These are phyloP conservation scores for Blastobotrys proliferans DNA, from an alignment of 1,139 yeast genomes.

Conservation along the genomic window DNA sequence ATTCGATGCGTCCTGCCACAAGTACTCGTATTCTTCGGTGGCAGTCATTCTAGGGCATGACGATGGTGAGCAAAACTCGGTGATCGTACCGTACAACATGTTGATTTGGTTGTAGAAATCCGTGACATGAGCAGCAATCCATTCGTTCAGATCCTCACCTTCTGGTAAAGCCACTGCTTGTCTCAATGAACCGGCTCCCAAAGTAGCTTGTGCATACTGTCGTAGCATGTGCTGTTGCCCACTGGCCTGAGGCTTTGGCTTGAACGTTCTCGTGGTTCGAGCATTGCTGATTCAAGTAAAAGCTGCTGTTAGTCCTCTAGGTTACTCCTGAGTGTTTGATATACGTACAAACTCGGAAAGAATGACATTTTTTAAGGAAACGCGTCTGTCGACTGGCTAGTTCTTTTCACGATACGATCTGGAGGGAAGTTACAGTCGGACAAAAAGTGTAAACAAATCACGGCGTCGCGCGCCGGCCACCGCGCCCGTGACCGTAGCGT, in stretches of 20 bases:
- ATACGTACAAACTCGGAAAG: constrained; percentile 23
- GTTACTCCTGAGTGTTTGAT: not conserved
- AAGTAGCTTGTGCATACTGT: constrained; percentile 86
- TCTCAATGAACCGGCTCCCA: constrained; percentile 85
- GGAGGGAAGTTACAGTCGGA: too few species aligned
- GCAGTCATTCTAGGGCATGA: constrained; percentile 97
- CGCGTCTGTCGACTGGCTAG: too few species aligned
- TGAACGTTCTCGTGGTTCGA: constrained; percentile 29
- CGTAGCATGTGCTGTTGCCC: constrained; percentile 40
- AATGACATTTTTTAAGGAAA: constrained; percentile 21
- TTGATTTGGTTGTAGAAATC: constrained; percentile 89
- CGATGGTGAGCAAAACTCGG: constrained; percentile 90
- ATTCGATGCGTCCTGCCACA: constrained; percentile 74
- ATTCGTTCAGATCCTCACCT: constrained; percentile 88
- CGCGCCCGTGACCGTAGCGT: too few species aligned
- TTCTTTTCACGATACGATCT: too few species aligned
- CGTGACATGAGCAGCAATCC: constrained; percentile 86
- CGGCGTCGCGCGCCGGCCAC: too few species aligned
- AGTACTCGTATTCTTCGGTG: constrained; percentile 90
- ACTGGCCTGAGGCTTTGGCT: constrained; percentile 23
- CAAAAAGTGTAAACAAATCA: too few species aligned
- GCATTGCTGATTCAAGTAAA: constrained; percentile 26
- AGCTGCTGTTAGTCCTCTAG: not conserved
- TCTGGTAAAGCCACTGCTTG: constrained; percentile 93
- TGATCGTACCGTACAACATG: constrained; percentile 93